Base-by-base conservation (phyloP, 768 basidiomycete genomes). In the Leccinum truebloodii region DNA sequence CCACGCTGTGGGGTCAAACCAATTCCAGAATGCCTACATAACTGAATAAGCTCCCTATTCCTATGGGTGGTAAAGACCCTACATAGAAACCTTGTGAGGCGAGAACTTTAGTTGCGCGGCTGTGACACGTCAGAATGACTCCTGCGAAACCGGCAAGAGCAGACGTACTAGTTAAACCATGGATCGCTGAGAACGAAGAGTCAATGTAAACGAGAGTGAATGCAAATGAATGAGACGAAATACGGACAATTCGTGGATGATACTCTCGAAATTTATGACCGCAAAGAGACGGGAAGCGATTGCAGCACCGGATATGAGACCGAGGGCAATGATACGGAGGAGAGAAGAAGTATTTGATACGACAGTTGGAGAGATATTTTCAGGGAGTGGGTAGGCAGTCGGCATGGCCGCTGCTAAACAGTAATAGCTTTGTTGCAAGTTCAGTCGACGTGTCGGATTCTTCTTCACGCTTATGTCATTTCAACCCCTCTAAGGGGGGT, bases 1-100 rank as follows among this genome's bases (percentile, higher is more conserved):
- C 97, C 97, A 99, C 66, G 96, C 96, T 4, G 96, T 97, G 22
- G 95, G 95, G 76, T 99, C 97, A 73, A 99, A 99, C 97, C 97
- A 99, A 72, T 99, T 99, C 97, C 97, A 99, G 78, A 99, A 98
- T 87, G 92, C 96, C 94, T 97, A 63, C 7, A 8, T 16, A 57
- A 6, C 35, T n/a, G 49, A 56, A 49, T 66, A 48, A 67, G 57
- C 28, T 52, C 62, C 10, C 5, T 22, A 57, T 51, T 35, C 22
- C n/a, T 8, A 57, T 5, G 18, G 4, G n/a, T 6, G 20, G 52
- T 9, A 22, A 34, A 34, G 6, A 2, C 78, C 92, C 59, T 64
- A 96, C 95, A 80, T 98, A 95, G 79, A 99, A 98, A 18, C 97
- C 97, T 68, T 98, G 82, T 12, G 91, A 84, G 28, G 95, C 92